Base-by-base conservation (phyloP, 768 basidiomycete species). In the Lepiota subincarnata region DNA sequence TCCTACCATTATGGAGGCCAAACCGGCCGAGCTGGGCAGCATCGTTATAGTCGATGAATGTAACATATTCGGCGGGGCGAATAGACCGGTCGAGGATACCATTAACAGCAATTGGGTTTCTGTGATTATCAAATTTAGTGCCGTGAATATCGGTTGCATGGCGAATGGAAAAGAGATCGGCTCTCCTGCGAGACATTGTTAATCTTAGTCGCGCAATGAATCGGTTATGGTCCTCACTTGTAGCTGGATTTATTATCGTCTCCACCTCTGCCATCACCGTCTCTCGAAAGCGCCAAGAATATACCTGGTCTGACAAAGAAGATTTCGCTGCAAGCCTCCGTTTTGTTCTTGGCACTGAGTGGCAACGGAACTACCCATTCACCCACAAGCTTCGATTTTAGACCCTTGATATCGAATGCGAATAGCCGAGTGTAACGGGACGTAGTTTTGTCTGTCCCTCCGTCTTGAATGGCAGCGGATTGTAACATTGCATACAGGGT, bases 321-420 rank as follows among this genome's bases (percentile, higher is more conserved):
- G 26, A 85, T 70, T 64, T 87, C 85, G 57, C 79, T 84, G 44
- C 73, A 71, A 2, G 71, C 76, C 45, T 70, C 64, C 0, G 82
- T 76, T 37, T 84, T 81, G 7, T 71, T 74, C 45, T 79, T 78
- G 37, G 62, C 71, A 64, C 73, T 79, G 18, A 74, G 71, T 0
- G 82, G 83, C 0, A 84, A 68, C 12, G 80, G 81, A 12, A 84
- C 79, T 20, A 83, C 76, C 72, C 75, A 86, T 67, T 85, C 83
- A 7, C 80, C 82, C 8, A 73, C 63, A 8, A 86, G 66, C 10
- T 55, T 56, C 0, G 81, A 74, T 8, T 62, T 64, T 7, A 59
- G 48, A 0, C 62, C 52, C 0, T 73, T 68, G 36, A 85, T 65
- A 59, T 85, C 70, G 56, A 77, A 87, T 0, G 77, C 79, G 39